phyloP scores from a whole-genome alignment of 2,329 filamentous ascomycete species.

The Paraphoma sp. region DNA sequence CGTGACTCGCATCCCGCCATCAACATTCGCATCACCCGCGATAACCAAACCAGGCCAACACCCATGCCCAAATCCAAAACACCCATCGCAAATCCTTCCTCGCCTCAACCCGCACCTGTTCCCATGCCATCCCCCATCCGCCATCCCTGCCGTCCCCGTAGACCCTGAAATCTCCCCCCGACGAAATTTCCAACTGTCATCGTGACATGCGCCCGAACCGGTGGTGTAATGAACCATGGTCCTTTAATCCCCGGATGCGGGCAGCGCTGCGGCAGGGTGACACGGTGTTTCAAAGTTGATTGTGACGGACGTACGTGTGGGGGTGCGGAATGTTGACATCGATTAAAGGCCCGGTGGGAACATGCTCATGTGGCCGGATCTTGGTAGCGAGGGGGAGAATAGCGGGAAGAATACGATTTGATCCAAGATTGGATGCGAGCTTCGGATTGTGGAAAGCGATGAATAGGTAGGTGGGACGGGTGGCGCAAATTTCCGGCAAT shows the following conservation, averaged over 20 bases:
- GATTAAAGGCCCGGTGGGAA: too few species aligned
- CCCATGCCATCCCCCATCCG: too few species aligned
- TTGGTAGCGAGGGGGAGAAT: background rate
- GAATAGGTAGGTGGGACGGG: too few species aligned
- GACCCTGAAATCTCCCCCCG: background rate
- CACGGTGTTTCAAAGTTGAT: too few species aligned
- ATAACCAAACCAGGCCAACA: background rate
- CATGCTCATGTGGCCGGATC: background rate
- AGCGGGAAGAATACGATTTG: background rate
- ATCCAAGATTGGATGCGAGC: background rate
- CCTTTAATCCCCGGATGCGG: background rate
- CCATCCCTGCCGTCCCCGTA: too few species aligned
- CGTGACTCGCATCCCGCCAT: background rate
- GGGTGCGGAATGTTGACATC: too few species aligned
- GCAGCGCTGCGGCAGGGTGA: too few species aligned
- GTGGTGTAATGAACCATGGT: background rate
- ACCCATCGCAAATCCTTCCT: background rate
- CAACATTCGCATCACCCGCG: background rate
- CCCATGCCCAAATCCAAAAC: constrained; percentile 2
- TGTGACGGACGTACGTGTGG: too few species aligned
- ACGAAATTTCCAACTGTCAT: background rate
- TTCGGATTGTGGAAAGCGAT: background rate
- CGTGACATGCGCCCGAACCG: background rate
- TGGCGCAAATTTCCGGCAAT: background rate
- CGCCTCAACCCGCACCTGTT: constrained; percentile 3